Percentiles rank a stretch among this genome's conserved stretches.
These are phyloP conservation scores for Actinomortierella ambigua DNA, from an alignment of 371 early-diverging fungal species.

Conservation along the genomic window DNA sequence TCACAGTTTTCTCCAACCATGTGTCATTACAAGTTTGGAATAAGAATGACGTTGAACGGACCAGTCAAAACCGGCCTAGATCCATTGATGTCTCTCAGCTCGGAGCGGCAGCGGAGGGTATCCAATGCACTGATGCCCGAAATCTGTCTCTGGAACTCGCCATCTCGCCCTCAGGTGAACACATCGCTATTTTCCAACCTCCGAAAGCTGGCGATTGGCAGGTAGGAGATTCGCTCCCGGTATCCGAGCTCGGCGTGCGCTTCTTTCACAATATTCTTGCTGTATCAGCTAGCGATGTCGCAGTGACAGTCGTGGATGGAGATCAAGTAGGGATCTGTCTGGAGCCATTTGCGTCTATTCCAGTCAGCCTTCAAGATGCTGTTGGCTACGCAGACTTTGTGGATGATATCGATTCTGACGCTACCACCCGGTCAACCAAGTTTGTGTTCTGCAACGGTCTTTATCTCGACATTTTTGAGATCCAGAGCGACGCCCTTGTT, in stretches of 20 bases:
- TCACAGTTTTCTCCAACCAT: too few species aligned
- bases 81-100: too few species aligned
- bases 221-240: constrained; percentile 10
- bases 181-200: constrained; percentile 32
- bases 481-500: background rate
- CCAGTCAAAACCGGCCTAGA: too few species aligned
- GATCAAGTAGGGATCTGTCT: too few species aligned
- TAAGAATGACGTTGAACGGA: too few species aligned
- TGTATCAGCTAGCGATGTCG: too few species aligned
- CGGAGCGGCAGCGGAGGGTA: too few species aligned
- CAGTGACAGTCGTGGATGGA: too few species aligned
- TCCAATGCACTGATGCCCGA: constrained; percentile 13
- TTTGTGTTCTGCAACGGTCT: constrained; percentile 41
- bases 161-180: constrained; percentile 28
- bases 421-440: background rate
- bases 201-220: constrained; percentile 39
- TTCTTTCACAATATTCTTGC: too few species aligned
- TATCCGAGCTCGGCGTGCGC: too few species aligned
- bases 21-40: too few species aligned
- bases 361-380: constrained; percentile 45
- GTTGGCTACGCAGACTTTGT: constrained; percentile 60
- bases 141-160: constrained; percentile 29
- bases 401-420: constrained; percentile 5
- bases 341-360: too few species aligned
- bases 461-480: constrained; percentile 32